Percentiles rank a stretch among this genome's conserved stretches.
Conservation (phyloP, 345 rosid species). For the Kernera saxatilis region DNA sequence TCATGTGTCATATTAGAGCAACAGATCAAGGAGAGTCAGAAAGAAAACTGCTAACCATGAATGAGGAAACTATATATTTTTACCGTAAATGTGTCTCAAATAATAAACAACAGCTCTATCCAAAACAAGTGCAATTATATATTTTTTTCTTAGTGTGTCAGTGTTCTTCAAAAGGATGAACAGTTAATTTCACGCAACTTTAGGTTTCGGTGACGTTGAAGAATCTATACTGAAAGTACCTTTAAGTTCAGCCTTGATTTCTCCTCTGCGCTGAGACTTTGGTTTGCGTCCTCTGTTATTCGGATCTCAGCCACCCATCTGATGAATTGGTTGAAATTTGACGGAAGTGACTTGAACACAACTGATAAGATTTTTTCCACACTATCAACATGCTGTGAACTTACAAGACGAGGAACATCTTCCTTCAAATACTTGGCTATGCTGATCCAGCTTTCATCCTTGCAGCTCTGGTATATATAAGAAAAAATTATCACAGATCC, state of each 20-base stretch:
- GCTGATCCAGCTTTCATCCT: slow-evolving; percentile 69
- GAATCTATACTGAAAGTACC: slow-evolving; percentile 32
- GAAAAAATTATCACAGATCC: slow-evolving; percentile 3
- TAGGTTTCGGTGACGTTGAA: neutral
- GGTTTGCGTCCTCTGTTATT: slow-evolving; percentile 50
- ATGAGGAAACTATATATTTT: neutral
- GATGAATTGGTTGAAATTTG: slow-evolving; percentile 66
- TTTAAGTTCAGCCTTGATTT: slow-evolving; percentile 61
- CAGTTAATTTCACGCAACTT: neutral
- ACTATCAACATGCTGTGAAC: slow-evolving; percentile 54
- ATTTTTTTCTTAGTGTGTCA: neutral
- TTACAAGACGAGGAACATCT: slow-evolving; percentile 66
- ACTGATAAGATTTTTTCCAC: slow-evolving; percentile 40
- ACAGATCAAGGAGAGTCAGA: neutral
- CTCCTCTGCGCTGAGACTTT: slow-evolving; percentile 66
- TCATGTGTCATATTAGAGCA: neutral
- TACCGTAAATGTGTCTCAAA: neutral
- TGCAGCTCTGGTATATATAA: slow-evolving; percentile 51
- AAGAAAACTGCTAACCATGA: neutral
- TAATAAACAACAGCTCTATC: neutral
- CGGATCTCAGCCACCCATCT: slow-evolving; percentile 88
- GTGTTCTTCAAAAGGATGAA: neutral
- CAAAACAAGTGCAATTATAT: neutral
- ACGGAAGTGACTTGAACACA: slow-evolving; percentile 60
- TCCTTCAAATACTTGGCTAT: slow-evolving; percentile 74